phyloP scores from a whole-genome alignment of 2,329 filamentous ascomycete genomes.

The Truncatella angustata region DNA sequence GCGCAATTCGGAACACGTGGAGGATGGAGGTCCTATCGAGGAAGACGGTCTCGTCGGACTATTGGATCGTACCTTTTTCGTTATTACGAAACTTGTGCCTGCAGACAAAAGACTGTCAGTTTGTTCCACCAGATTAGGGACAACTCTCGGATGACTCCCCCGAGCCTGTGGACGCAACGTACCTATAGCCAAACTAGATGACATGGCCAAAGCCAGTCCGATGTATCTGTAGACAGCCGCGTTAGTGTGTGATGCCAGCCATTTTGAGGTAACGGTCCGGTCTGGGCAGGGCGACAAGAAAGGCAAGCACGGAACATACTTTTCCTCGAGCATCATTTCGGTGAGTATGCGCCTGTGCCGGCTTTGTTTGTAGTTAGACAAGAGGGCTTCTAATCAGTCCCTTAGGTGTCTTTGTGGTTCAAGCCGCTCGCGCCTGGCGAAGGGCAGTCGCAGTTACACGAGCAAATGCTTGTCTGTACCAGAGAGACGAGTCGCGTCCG shows the following conservation, averaged over 20 bases:
- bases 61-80: conserved; percentile 75
- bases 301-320: neutral
- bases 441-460: neutral
- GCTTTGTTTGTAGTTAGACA: neutral
- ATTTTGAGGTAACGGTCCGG: neutral
- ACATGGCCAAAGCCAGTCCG: conserved; percentile 72
- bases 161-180: conserved; percentile 29
- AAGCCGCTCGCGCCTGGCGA: conserved; percentile 8
- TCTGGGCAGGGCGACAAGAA: neutral
- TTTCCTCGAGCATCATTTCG: conserved; percentile 6
- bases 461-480: neutral
- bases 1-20: no score
- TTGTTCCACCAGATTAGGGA: neutral
- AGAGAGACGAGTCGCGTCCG: neutral
- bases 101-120: conserved; percentile 18
- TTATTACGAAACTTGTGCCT: conserved; percentile 98
- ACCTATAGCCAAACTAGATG: conserved; percentile 75
- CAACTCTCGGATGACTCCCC: conserved; percentile 10
- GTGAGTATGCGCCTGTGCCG: conserved; percentile 1
- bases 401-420: neutral
- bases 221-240: conserved; percentile 59
- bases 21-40: neutral
- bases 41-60: neutral
- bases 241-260: conserved; percentile 24
- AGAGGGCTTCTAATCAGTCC: neutral